Conservation (phyloP, 2,329 filamentous ascomycete genomes). For the Truncatella angustata region DNA sequence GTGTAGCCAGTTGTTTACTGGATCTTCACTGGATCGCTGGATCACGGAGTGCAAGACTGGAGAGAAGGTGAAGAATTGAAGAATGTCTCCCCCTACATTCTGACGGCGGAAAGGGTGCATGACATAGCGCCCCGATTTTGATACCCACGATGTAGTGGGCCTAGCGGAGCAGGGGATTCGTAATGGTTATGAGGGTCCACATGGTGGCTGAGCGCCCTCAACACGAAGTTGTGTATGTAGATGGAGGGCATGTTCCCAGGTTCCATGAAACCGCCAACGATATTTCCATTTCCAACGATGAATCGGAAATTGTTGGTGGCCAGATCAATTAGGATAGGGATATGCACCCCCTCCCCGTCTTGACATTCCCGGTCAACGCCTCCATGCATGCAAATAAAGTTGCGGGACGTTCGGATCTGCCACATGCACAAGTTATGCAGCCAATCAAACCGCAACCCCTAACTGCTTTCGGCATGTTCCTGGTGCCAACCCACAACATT, state of each 20-base stretch:
- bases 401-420: neutral
- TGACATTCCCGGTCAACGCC: no score
- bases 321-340: no score
- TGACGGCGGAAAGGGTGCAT: neutral
- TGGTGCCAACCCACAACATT: no score
- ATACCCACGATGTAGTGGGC: conserved; percentile 3
- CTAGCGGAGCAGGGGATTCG: conserved; percentile 7
- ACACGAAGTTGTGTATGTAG: neutral
- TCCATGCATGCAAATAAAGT: no score
- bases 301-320: no score
- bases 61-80: conserved; percentile 3
- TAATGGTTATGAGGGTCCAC: conserved; percentile 5
- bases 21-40: neutral
- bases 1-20: neutral
- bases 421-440: neutral
- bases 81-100: neutral
- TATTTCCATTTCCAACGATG: no score
- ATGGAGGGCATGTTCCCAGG: no score
- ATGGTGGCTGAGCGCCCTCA: conserved; percentile 1
- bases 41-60: neutral
- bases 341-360: no score
- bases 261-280: no score
- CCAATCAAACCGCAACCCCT: neutral
- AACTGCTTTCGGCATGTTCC: neutral
- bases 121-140: neutral